phyloP scores from a whole-genome alignment of 345 rosid genomes.

The Salix dunnii region DNA sequence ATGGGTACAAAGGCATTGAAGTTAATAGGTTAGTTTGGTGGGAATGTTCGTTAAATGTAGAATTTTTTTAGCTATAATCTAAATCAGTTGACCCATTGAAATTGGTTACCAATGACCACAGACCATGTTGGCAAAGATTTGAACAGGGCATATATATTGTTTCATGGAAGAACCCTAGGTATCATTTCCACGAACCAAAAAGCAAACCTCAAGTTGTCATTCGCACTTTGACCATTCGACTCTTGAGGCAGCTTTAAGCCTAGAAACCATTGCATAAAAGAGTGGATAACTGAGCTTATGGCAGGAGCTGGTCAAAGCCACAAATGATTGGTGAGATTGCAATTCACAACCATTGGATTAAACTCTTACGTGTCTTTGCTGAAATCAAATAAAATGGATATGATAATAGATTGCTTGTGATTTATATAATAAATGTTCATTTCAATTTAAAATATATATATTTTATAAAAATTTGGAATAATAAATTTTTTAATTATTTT shows the following conservation, averaged over 20 bases:
- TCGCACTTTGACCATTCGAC: conserved; percentile 11
- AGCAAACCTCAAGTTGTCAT: neutral
- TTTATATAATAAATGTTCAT: too few species aligned
- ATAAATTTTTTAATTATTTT: too few species aligned
- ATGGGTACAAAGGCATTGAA: neutral
- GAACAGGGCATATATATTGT: neutral
- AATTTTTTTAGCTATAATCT: neutral
- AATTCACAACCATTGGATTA: neutral
- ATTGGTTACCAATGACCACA: conserved; percentile 2
- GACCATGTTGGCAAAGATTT: conserved; percentile 1
- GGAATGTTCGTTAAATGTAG: neutral
- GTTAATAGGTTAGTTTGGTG: neutral
- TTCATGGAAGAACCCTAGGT: neutral
- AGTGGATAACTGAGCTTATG: neutral
- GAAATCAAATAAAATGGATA: neutral
- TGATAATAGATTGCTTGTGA: too few species aligned
- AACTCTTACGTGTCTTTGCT: neutral
- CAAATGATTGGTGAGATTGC: conserved; percentile 20
- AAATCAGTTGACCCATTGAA: neutral
- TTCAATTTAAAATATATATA: too few species aligned
- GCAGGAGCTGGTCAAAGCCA: conserved; percentile 10
- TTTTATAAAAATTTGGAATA: too few species aligned
- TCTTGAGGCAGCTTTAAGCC: neutral
- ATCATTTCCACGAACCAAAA: conserved; percentile 3
- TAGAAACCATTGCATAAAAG: neutral